Conservation (phyloP, 345 rosid genomes). For the Corymbia maculata region DNA sequence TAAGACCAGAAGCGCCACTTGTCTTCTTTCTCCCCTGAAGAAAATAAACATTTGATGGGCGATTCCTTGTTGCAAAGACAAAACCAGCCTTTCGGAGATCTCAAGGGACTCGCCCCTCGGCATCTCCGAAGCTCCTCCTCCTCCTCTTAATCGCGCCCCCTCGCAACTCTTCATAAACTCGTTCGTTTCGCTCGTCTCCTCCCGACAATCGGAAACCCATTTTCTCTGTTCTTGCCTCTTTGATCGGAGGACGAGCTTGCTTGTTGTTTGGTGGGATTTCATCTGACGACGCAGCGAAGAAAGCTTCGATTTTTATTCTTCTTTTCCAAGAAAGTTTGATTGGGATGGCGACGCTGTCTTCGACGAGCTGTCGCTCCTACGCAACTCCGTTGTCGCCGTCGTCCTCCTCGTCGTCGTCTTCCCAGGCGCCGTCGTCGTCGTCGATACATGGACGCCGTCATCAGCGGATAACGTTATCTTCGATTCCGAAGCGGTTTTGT, state of each 20-base stretch:
- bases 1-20: neutral
- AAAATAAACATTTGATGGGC: neutral
- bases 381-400: constrained; percentile 1
- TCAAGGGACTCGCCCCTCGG: constrained; percentile 58
- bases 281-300: neutral
- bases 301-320: neutral
- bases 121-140: constrained; percentile 28
- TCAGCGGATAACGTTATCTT: constrained; percentile 17
- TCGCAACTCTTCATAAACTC: neutral
- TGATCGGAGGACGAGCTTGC: neutral
- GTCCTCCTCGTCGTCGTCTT: neutral
- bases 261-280: neutral
- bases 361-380: constrained; percentile 29
- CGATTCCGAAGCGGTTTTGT: constrained; percentile 8
- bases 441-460: constrained; percentile 7
- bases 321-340: neutral
- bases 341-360: constrained; percentile 51
- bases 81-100: constrained; percentile 75
- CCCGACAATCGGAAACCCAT: neutral
- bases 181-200: neutral
- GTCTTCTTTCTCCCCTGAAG: neutral
- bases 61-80: neutral
- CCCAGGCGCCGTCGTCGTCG: neutral
- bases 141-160: neutral
- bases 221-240: neutral